Percentiles rank a stretch among this genome's conserved stretches.
phyloP scores from a whole-genome alignment of 1,284 basidiomycete genomes.

The Apiotrichum sp. region DNA sequence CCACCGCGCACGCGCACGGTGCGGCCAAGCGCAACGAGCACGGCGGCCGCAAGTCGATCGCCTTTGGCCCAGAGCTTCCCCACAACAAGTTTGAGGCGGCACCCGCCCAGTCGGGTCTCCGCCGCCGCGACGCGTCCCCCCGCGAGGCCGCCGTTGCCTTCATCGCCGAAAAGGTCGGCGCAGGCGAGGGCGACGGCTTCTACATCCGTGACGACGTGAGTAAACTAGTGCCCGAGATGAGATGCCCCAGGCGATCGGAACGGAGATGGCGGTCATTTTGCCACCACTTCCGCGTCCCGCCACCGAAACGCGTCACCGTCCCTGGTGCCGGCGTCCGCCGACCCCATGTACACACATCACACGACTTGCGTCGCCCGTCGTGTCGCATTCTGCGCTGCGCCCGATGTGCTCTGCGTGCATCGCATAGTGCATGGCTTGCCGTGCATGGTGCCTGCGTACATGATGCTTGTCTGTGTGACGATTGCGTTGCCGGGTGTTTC shows the following conservation, averaged over 20 bases:
- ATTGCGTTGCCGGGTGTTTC: no score
- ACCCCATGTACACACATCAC: background rate
- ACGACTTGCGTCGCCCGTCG: background rate
- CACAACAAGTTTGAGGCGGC: slow-evolving; percentile 63
- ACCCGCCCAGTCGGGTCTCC: slow-evolving; percentile 28
- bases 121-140: slow-evolving; percentile 15
- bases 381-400: no score
- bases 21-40: background rate
- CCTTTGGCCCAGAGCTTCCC: slow-evolving; percentile 67
- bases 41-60: slow-evolving; percentile 61
- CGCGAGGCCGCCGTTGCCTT: slow-evolving; percentile 27
- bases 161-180: slow-evolving; percentile 26
- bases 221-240: no score
- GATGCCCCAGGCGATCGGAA: no score
- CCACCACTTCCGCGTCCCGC: background rate
- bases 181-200: slow-evolving; percentile 32
- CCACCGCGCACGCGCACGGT: slow-evolving; percentile 23
- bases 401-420: background rate
- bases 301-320: background rate
- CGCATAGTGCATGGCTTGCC: no score
- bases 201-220: slow-evolving; percentile 47
- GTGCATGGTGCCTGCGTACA: no score
- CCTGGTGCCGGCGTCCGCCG: background rate
- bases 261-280: no score
- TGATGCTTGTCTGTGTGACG: no score